Conservation (phyloP, 2,329 filamentous ascomycete species). For the Aurifilum marmelostoma region DNA sequence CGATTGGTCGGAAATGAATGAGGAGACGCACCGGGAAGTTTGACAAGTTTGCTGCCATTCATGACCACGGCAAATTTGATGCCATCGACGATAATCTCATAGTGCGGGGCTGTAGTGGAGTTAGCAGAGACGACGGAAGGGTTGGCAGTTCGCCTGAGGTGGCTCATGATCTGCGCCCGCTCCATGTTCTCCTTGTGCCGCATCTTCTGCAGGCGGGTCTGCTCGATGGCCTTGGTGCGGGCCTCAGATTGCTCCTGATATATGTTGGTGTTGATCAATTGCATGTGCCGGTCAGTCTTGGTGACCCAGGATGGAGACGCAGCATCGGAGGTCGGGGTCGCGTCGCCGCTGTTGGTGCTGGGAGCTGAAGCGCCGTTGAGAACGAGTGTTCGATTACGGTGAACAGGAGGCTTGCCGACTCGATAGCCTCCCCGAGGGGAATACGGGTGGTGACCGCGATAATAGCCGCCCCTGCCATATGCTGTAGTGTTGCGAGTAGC, state of each 20-base stretch:
- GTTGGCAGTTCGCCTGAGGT: slow-evolving; percentile 44
- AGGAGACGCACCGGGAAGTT: slow-evolving; percentile 61
- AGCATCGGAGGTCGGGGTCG: slow-evolving; percentile 38
- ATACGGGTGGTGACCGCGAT: slow-evolving; percentile 36
- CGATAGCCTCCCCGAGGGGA: slow-evolving; percentile 40
- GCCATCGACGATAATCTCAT: slow-evolving; percentile 71
- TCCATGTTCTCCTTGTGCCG: slow-evolving; percentile 59
- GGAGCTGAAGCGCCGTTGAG: slow-evolving; percentile 52
- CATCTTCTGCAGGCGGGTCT: slow-evolving; percentile 64
- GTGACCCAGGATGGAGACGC: slow-evolving; percentile 62
- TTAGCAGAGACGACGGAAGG: slow-evolving; percentile 35
- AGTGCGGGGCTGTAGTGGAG: slow-evolving; percentile 42
- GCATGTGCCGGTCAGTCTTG: slow-evolving; percentile 75
- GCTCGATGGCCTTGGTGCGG: slow-evolving; percentile 71
- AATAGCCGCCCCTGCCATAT: slow-evolving; percentile 30
- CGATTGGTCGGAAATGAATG: not conserved
- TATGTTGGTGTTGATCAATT: slow-evolving; percentile 79
- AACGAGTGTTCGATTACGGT: slow-evolving; percentile 63
- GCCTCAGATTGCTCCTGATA: slow-evolving; percentile 75
- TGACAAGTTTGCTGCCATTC: slow-evolving; percentile 81
- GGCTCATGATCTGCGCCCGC: slow-evolving; percentile 58
- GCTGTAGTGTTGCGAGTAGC: not conserved
- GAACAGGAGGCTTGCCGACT: slow-evolving; percentile 41
- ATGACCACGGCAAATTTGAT: slow-evolving; percentile 74
- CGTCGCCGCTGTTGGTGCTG: slow-evolving; percentile 36